phyloP scores from a whole-genome alignment of 176 grass and related monocot species.

The Avena atlantica region DNA sequence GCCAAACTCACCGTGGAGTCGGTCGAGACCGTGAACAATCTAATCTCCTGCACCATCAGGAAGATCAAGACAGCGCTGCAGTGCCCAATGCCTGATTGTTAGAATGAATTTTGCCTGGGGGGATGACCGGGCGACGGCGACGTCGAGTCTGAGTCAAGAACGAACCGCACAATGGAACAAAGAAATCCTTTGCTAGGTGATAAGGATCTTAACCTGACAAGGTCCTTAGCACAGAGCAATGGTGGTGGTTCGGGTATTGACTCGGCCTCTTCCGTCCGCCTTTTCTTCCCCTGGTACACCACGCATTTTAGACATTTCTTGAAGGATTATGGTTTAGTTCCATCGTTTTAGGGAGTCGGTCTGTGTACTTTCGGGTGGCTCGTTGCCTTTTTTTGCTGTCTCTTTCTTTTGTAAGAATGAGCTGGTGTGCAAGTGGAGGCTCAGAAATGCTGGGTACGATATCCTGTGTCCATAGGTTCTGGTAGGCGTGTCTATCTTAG shows the following conservation, averaged over 20 bases:
- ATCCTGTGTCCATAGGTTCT: slow-evolving; percentile 33
- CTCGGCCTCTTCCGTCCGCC: slow-evolving; percentile 47
- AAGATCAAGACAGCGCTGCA: slow-evolving; percentile 89
- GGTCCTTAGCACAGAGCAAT: slow-evolving; percentile 75
- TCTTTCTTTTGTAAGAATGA: slow-evolving; percentile 28
- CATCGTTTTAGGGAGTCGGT: slow-evolving; percentile 37
- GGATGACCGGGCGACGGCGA: neutral
- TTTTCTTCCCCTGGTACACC: slow-evolving; percentile 4
- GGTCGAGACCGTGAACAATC: slow-evolving; percentile 89
- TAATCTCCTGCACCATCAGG: slow-evolving; percentile 94
- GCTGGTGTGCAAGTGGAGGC: slow-evolving; percentile 11
- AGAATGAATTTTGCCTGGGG: neutral
- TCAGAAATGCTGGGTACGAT: slow-evolving; percentile 24
- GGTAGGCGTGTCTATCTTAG: slow-evolving; percentile 37
- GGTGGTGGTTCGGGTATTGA: slow-evolving; percentile 99
- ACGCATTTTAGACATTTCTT: slow-evolving; percentile 48
- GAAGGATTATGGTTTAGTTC: slow-evolving; percentile 18
- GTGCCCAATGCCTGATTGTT: slow-evolving; percentile 45
- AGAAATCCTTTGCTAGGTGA: slow-evolving; percentile 86
- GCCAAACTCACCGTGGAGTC: slow-evolving; percentile 90
- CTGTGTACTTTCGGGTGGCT: slow-evolving; percentile 29
- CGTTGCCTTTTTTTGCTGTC: slow-evolving; percentile 32
- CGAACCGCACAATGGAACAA: slow-evolving; percentile 74
- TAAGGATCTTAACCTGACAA: slow-evolving; percentile 55
- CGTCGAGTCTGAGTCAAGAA: slow-evolving; percentile 88